Conservation (phyloP, 2,329 filamentous ascomycete species). For the Venturia oleaginea region DNA sequence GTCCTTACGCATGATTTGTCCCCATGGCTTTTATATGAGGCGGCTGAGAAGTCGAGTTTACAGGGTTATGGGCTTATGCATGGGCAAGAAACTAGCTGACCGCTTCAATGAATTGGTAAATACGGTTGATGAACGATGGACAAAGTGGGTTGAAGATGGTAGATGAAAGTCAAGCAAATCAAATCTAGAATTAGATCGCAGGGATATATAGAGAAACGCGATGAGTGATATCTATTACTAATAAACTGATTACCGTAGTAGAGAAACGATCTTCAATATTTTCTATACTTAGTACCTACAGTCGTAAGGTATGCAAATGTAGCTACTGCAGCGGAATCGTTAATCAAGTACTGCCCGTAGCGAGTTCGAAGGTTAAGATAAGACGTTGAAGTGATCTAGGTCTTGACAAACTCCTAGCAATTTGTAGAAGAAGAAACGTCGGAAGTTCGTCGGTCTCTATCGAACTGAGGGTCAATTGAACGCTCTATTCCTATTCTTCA, state of each 20-base stretch:
- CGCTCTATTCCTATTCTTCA: too few relatives aligned
- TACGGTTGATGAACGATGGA: background rate
- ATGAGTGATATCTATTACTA: background rate
- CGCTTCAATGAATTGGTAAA: background rate
- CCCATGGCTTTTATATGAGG: background rate
- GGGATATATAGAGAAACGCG: background rate
- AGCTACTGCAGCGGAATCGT: too few relatives aligned
- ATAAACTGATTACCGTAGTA: background rate
- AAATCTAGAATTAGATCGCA: background rate
- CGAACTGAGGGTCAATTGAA: too few relatives aligned
- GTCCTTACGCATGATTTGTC: background rate
- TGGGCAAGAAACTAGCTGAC: conserved; percentile 3
- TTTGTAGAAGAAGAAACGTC: too few relatives aligned
- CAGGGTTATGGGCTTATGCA: conserved; percentile 1
- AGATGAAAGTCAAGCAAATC: background rate
- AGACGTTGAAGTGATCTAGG: too few relatives aligned
- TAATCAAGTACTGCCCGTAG: too few relatives aligned
- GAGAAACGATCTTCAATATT: too few relatives aligned
- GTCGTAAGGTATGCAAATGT: too few relatives aligned
- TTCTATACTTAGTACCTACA: too few relatives aligned
- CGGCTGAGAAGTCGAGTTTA: background rate
- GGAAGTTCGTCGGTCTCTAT: too few relatives aligned
- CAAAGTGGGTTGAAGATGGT: background rate
- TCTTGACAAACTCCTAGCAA: too few relatives aligned
- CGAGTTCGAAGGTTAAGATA: too few relatives aligned